Evolutionary conservation across 371 early-diverging fungal species (phyloP), one percentile per base, ranked within the genome.

Genomic region (Zopfochytrium polystomum): DNA sequence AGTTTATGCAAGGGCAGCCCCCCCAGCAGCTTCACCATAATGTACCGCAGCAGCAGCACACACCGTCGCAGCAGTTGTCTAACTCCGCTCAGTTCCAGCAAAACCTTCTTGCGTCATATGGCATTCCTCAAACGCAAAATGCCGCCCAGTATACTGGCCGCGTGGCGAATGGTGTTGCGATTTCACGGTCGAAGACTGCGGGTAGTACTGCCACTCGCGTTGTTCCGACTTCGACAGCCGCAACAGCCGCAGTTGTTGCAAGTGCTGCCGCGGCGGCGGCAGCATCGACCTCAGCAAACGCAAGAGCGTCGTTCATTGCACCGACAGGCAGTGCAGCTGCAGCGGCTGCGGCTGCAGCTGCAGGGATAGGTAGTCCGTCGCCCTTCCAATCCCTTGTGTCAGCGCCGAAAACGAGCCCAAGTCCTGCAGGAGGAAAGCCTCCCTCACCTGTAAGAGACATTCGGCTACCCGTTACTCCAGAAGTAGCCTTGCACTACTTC

Each of bases 401-500:
- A n/a, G n/a, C n/a, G n/a, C n/a, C n/a, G n/a, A n/a, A n/a, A n/a
- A n/a, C n/a, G n/a, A n/a, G n/a, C n/a, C n/a, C n/a, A n/a, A n/a
- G n/a, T n/a, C n/a, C n/a, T n/a, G n/a, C n/a, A n/a, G n/a, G n/a
- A n/a, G n/a, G n/a, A n/a, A n/a, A n/a, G n/a, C n/a, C n/a, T n/a
- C n/a, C n/a, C n/a, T n/a, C n/a, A n/a, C n/a, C n/a, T n/a, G n/a
- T n/a, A n/a, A n/a, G n/a, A n/a, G 38, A 18, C 18, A 18, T 38
- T 7, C 38, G 38, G 11, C 60, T 75, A 2, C 75, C 75, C 3
- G 57, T 75, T 2, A 55, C 65, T 1, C 75, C 75, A 18, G 66
- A 75, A 53, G 74, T 67, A 27, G 69, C 72, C 2, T 49, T 78
- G 15, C 51, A 58, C n/a, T 66, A 73, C 47, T 77, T 70, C 62